A percentile compares a stretch with the other conserved stretches of the same genome.
Conservation (phyloP, 2,329 filamentous ascomycete species). For the Stemphylium beticola region DNA sequence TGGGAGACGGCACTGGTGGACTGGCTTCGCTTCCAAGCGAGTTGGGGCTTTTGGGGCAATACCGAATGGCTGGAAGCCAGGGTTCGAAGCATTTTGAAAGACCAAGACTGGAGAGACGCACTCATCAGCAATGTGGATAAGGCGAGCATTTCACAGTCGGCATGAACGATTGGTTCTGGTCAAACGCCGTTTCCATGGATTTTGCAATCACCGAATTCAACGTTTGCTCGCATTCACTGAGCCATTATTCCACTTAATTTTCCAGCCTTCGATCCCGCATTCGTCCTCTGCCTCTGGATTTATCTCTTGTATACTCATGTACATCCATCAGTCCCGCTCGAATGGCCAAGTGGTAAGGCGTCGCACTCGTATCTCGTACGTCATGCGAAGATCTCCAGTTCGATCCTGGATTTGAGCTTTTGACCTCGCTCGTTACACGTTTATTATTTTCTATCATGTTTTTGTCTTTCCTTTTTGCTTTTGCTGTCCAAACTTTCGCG, state of each 20-base stretch:
- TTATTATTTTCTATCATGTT: background rate
- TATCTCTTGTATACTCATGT: background rate
- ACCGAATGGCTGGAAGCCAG: constrained; percentile 45
- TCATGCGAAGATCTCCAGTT: constrained; percentile 32
- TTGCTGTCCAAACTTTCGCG: too few relatives aligned
- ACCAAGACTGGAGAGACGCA: constrained; percentile 27
- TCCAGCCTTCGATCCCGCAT: too few relatives aligned
- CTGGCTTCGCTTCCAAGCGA: constrained; percentile 61
- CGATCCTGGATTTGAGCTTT: constrained; percentile 26
- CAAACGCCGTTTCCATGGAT: too few relatives aligned
- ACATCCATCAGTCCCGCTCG: constrained; percentile 8
- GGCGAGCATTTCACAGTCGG: background rate
- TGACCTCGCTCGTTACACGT: background rate
- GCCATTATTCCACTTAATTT: too few relatives aligned
- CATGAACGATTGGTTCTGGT: background rate
- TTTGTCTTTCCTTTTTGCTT: background rate
- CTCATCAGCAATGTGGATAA: constrained; percentile 20
- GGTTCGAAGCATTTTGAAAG: constrained; percentile 34
- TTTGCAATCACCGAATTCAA: too few relatives aligned
- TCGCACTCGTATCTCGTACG: constrained; percentile 27
- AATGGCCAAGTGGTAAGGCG: constrained; percentile 33
- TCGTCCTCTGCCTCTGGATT: too few relatives aligned
- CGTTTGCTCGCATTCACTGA: too few relatives aligned
- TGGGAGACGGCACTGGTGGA: constrained; percentile 73
- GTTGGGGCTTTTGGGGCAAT: constrained; percentile 49